Conservation (phyloP, 139 green algal genomes). For the Ulvella scutata region DNA sequence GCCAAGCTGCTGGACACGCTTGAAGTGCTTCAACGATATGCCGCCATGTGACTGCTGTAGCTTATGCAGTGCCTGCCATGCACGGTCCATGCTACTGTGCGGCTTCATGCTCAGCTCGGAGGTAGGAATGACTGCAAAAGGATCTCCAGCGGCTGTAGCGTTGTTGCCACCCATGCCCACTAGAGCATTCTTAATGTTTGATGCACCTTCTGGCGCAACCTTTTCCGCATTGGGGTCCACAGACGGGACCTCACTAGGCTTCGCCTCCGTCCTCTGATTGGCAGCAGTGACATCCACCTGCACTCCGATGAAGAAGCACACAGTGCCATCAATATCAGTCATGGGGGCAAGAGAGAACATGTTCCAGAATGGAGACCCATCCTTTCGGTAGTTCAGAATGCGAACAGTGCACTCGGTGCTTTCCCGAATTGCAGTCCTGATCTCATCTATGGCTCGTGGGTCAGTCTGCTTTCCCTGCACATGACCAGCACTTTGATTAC, state of each 20-base stretch:
- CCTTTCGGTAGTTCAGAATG: conserved; percentile 90
- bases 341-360: conserved; percentile 93
- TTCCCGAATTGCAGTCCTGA: conserved; percentile 56
- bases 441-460: conserved; percentile 42
- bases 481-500: not conserved
- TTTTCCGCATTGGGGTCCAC: conserved; percentile 18
- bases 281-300: conserved; percentile 59
- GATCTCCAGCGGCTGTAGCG: not conserved
- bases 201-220: conserved; percentile 24
- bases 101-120: not conserved
- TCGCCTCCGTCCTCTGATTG: conserved; percentile 14
- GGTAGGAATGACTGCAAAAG: conserved; percentile 6
- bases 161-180: conserved; percentile 22
- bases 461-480: conserved; percentile 77
- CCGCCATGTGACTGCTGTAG: conserved; percentile 1
- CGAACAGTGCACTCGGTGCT: conserved; percentile 67
- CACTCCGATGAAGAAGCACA: conserved; percentile 86
- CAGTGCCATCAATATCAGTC: conserved; percentile 50
- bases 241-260: conserved; percentile 10
- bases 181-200: conserved; percentile 27
- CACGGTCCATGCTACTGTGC: not conserved
- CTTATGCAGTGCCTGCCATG: conserved; percentile 11
- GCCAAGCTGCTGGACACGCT: conserved; percentile 74
- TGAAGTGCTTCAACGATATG: conserved; percentile 72
- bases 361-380: conserved; percentile 87